Evolutionary conservation across 768 basidiomycete genomes (phyloP).

Genomic region (Trametes meyenii): DNA sequence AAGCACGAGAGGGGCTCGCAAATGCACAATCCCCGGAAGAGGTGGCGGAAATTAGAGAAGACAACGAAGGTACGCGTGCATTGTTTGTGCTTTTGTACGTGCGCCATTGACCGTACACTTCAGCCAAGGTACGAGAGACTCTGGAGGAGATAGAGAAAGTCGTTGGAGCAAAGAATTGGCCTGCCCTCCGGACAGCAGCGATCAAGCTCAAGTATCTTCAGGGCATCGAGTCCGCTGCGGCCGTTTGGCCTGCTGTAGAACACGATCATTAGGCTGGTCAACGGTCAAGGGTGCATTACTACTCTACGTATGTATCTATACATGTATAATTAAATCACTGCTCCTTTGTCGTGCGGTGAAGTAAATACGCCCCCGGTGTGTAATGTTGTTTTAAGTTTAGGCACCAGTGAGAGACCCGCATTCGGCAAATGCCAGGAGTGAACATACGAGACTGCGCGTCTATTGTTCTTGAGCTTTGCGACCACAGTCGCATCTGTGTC

Average conservation of each 20-base stretch:
- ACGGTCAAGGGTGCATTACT: background rate
- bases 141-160: slow-evolving; percentile 49
- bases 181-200: slow-evolving; percentile 54
- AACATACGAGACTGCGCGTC: slow-evolving; percentile 3
- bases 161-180: slow-evolving; percentile 59
- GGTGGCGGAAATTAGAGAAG: slow-evolving; percentile 52
- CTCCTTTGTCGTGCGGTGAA: background rate
- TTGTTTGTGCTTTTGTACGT: background rate
- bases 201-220: slow-evolving; percentile 76
- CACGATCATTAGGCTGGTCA: slow-evolving; percentile 30
- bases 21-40: slow-evolving; percentile 52
- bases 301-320: background rate
- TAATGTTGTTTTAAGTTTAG: background rate
- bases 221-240: slow-evolving; percentile 59
- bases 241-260: slow-evolving; percentile 34
- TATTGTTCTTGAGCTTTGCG: slow-evolving; percentile 2
- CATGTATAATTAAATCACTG: background rate
- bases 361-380: too few relatives aligned
- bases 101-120: background rate
- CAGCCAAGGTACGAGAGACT: slow-evolving; percentile 57
- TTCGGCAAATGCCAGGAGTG: background rate
- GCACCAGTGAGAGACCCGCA: too few relatives aligned
- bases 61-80: slow-evolving; percentile 55
- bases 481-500: background rate
- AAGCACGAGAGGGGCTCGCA: slow-evolving; percentile 76